A percentile compares a stretch with the other conserved stretches of the same genome.
phyloP scores from a whole-genome alignment of 352 stramenopile genomes.

The Plasmopara halstedii region DNA sequence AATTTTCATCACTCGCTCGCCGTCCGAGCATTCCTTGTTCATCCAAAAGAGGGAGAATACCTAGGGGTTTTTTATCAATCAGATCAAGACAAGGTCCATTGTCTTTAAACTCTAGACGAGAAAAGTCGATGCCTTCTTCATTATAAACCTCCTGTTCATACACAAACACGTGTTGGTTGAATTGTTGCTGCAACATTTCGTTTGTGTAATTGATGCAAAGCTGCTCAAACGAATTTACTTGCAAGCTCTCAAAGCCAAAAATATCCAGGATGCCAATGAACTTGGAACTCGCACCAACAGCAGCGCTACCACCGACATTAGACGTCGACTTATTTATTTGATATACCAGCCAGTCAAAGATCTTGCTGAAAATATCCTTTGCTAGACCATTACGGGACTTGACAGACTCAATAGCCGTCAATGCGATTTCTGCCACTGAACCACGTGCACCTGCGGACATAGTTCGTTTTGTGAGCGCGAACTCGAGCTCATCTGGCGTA shows the following conservation, averaged over 20 bases:
- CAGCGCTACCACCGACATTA: slow-evolving; percentile 35
- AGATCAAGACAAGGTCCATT: slow-evolving; percentile 91
- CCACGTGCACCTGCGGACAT: slow-evolving; percentile 82
- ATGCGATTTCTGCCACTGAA: slow-evolving; percentile 77
- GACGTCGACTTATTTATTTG: slow-evolving; percentile 89
- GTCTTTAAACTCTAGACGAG: slow-evolving; percentile 88
- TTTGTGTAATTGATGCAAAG: slow-evolving; percentile 96
- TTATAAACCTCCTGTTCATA: slow-evolving; percentile 97
- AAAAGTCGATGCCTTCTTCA: slow-evolving; percentile 93
- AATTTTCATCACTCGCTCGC: slow-evolving; percentile 85
- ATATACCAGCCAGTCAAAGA: slow-evolving; percentile 95
- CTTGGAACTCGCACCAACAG: slow-evolving; percentile 28
- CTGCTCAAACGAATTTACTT: slow-evolving; percentile 93
- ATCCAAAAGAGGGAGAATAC: slow-evolving; percentile 92
- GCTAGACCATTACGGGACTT: slow-evolving; percentile 92
- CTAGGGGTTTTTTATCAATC: slow-evolving; percentile 89
- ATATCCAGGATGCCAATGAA: slow-evolving; percentile 97
- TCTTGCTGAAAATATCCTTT: slow-evolving; percentile 94
- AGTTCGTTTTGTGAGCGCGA: slow-evolving; percentile 83
- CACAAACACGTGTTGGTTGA: slow-evolving; percentile 96
- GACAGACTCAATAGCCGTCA: slow-evolving; percentile 71
- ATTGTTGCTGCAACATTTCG: slow-evolving; percentile 93
- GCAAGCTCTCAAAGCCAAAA: slow-evolving; percentile 95
- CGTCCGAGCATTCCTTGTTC: slow-evolving; percentile 93
- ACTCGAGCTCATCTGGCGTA: slow-evolving; percentile 71